Evolutionary conservation across 2,329 filamentous ascomycete genomes (phyloP), one percentile per base, ranked within the genome.

Genomic region (Pseudogymnoascus sp.): DNA sequence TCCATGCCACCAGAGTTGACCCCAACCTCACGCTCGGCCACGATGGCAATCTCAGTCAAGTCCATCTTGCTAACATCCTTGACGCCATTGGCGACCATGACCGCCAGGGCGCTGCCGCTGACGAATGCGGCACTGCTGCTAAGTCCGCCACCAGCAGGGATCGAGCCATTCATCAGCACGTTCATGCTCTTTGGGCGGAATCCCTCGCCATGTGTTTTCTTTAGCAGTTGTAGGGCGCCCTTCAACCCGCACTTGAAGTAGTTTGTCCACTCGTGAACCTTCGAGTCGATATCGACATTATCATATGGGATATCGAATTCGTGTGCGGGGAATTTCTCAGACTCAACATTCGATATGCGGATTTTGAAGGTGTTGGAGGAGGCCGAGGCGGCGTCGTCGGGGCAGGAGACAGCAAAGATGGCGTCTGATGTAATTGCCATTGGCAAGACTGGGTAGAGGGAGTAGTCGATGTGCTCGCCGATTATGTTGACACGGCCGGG

Each of bases 1-100:
- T 99, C 95, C 95, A 99, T 97, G 63, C 93, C 95, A 75, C 95
- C 95, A 4, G 92, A 96, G 78, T 97, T 97, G 70, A 99, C 95
- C 61, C 95, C 95, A 3, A 97, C 95, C 15, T 90, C 88, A 64
- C 95, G 86, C 78, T 99, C 95, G 53, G 92, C 96, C 38, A 97
- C 91, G 69, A 99, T 93, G 21, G 95, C 93, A 61, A 97, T 82
- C 77, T 97, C 93, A 1, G 93, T 90, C 47, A 99, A 79, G 74
- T 95, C 89, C 68, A 89, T 95, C 82, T 97, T 97, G 76, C 96
- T 88, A 26, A 99, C 87, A 17, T 83, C 77, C 23, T 82, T 78
- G 73, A 91, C 86, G 35, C 90, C 89, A 75, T 97, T 96, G 61
- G 93, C 93, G 65, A 86, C 84, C 82, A 97, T 85, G 35, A 96